Evolutionary conservation across 495 filamentous ascomycete genomes (phyloP), one percentile per base, ranked within the genome.

Genomic region (Hypoxylon lienhwacheense): DNA sequence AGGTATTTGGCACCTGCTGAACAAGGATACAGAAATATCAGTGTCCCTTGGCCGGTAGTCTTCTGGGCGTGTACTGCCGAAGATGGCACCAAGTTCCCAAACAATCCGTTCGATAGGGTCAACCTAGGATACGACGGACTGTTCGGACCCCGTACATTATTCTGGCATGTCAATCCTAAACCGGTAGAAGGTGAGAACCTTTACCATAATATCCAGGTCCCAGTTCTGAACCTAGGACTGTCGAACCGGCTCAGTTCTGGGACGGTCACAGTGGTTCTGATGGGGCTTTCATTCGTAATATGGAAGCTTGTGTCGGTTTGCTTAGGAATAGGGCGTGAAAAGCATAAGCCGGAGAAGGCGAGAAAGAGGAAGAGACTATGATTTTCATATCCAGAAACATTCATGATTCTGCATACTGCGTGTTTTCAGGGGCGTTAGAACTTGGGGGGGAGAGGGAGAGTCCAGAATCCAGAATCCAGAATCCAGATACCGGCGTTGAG

Each of bases 11-110:
- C 65, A 5, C 83, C 85, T 1, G 70, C 73, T 0, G 69, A 73
- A 33, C 73, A 77, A 4, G 82, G 83, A 2, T 77, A 83, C 43
- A 55, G 61, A 0, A 52, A 55, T 8, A 61, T 82, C 3, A 55
- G 80, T 14, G 70, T 96, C 0, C 86, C 89, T 0, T 79, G 81
- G 55, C 95, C 91, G 3, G 80, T 84, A 2, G 80, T 97, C 1
- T 97, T 98, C 75, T 97, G 92, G 92, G 93, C 91, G 1, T 98
- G 93, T 66, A 76, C 78, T 2, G 80, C 82, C 16, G 83, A 88
- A 29, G 86, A 88, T 33, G 87, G 80, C 17, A 81, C 78, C 1
- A 84, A 88, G 69, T 88, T 95, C 76, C 69, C 78, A 0, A 81
- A 75, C 3, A 96, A 85, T 63, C 93, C 93, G 1, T 98, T 98